Evolutionary conservation across 2,329 filamentous ascomycete species (phyloP).

Genomic region (Colletotrichum musicola): DNA sequence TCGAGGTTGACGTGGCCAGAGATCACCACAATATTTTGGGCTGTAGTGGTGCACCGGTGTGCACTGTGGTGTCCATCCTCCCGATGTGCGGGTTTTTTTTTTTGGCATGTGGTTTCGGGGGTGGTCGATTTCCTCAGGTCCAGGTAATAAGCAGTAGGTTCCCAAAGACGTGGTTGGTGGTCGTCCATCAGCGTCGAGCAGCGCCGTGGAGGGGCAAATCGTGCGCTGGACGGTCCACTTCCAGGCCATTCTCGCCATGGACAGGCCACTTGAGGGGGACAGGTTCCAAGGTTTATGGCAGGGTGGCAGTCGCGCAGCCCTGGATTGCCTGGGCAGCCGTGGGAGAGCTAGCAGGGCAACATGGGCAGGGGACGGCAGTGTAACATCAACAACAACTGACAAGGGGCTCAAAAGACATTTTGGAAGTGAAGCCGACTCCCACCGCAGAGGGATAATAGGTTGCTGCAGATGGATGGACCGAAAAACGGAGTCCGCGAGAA

Average conservation of each 20-base stretch:
- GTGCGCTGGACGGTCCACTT: conserved; percentile 34
- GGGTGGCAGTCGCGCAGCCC: conserved; percentile 7
- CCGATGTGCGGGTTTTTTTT: conserved; percentile 42
- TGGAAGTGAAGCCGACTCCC: neutral
- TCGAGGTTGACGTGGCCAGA: conserved; percentile 31
- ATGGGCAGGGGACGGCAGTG: conserved; percentile 16
- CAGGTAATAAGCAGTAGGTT: neutral
- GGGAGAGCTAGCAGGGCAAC: conserved; percentile 30
- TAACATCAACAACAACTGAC: neutral
- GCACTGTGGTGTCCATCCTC: neutral
- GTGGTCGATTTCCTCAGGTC: neutral
- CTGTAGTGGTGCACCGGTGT: conserved; percentile 3
- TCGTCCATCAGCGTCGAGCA: conserved; percentile 16
- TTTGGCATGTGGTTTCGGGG: conserved; percentile 42
- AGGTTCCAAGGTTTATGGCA: conserved; percentile 33
- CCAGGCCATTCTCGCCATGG: conserved; percentile 24
- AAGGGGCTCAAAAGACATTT: neutral
- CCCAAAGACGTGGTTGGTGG: neutral
- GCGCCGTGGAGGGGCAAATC: conserved; percentile 21
- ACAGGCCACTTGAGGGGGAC: conserved; percentile 27
- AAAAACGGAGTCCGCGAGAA: conserved; percentile 28
- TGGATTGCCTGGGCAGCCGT: conserved; percentile 6
- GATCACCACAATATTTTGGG: conserved; percentile 18
- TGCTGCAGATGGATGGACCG: conserved; percentile 13
- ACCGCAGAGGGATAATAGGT: conserved; percentile 22